phyloP scores from a whole-genome alignment of 73 alveolate species.

The Paramecium biaurelia region DNA sequence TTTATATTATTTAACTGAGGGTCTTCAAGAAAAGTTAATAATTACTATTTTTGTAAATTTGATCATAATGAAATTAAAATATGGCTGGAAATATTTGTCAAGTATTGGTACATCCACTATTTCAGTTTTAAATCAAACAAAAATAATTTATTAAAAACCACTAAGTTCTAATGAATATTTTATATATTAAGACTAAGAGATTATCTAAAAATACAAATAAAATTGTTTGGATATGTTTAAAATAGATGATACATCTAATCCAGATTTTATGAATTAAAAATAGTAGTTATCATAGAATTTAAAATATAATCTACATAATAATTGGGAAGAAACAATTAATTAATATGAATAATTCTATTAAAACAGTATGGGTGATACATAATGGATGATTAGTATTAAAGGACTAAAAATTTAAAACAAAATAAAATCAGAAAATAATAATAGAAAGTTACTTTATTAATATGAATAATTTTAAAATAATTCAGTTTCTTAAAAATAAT shows the following conservation, averaged over 20 bases:
- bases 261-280: neutral
- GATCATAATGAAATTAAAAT: neutral
- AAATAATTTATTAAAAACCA: neutral
- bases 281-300: neutral
- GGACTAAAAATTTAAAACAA: neutral
- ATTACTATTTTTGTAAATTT: neutral
- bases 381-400: neutral
- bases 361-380: neutral
- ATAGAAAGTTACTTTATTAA: neutral
- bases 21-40: neutral
- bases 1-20: neutral
- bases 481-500: neutral
- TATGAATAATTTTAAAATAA: neutral
- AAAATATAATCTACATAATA: neutral
- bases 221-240: neutral
- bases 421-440: neutral
- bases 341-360: conserved; percentile 18
- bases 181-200: neutral
- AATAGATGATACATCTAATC: neutral
- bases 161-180: neutral
- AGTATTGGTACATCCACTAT: neutral
- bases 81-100: neutral
- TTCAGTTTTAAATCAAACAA: neutral
- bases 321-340: neutral
- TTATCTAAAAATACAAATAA: neutral